These are phyloP conservation scores for Monilinia fructigena DNA, from an alignment of 2,329 filamentous ascomycete genomes.

Conservation along the genomic window DNA sequence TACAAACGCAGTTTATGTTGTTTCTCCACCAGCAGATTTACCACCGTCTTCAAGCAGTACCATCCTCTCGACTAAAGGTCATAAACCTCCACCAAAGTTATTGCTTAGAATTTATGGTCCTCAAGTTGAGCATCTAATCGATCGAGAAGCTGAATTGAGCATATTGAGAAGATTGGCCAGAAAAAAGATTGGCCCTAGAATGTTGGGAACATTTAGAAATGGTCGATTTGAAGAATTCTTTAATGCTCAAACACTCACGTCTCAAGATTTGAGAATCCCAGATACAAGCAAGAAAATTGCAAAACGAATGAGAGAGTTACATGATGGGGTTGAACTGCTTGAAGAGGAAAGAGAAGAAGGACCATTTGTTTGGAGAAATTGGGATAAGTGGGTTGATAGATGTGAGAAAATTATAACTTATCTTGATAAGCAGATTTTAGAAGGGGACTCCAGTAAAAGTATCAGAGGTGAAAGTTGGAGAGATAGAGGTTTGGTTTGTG, in stretches of 20 bases:
- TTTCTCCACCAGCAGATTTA: conserved; percentile 72
- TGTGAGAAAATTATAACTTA: conserved; percentile 53
- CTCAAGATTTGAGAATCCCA: conserved; percentile 71
- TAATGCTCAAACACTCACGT: conserved; percentile 76
- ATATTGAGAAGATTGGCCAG: conserved; percentile 82
- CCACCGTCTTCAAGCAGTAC: conserved; percentile 36
- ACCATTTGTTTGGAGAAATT: conserved; percentile 84
- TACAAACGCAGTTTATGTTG: conserved; percentile 95
- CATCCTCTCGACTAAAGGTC: conserved; percentile 39
- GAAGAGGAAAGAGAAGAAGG: conserved; percentile 74
- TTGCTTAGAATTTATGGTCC: conserved; percentile 91
- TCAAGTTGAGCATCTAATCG: conserved; percentile 92
- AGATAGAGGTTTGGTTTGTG: conserved; percentile 72
- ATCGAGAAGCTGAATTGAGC: conserved; percentile 83
- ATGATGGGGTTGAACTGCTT: conserved; percentile 87
- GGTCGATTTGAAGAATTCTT: conserved; percentile 96
- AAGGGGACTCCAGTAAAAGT: conserved; percentile 38
- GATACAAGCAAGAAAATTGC: conserved; percentile 90
- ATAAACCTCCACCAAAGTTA: conserved; percentile 56
- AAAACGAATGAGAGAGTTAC: conserved; percentile 94
- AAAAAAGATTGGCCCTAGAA: conserved; percentile 87
- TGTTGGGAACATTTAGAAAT: conserved; percentile 90
- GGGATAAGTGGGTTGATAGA: conserved; percentile 69
- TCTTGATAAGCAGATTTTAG: conserved; percentile 56
- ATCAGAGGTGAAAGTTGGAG: conserved; percentile 56